A percentile compares a stretch with the other conserved stretches of the same genome.
These are phyloP conservation scores for Lolium multiflorum DNA, from an alignment of 176 grass and related monocot species.

Conservation along the genomic window DNA sequence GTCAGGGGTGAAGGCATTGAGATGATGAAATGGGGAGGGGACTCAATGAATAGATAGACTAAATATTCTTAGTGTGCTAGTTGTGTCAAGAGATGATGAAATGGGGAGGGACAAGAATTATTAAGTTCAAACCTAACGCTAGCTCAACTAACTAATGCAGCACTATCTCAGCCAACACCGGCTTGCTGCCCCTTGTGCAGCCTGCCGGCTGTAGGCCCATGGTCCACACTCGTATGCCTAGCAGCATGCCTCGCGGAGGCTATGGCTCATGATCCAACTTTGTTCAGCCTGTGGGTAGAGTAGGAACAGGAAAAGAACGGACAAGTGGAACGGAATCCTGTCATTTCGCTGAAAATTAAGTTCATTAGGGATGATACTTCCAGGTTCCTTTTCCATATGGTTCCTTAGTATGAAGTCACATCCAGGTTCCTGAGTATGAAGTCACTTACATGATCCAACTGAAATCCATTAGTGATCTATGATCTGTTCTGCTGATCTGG, in stretches of 20 bases:
- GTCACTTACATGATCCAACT: not conserved
- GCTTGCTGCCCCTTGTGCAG: not conserved
- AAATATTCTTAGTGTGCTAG: not conserved
- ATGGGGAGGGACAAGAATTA: not conserved
- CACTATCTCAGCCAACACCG: not conserved
- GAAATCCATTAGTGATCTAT: not conserved
- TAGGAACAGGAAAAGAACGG: not conserved
- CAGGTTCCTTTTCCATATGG: not conserved
- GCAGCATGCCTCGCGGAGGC: not conserved
- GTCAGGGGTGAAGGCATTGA: not conserved
- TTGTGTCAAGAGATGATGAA: not conserved
- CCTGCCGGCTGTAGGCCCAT: not conserved
- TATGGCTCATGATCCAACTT: not conserved
- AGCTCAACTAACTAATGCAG: not conserved
- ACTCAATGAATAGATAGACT: not conserved
- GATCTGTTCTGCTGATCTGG: not conserved
- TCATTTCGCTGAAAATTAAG: not conserved
- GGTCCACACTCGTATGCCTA: not conserved
- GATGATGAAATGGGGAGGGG: not conserved
- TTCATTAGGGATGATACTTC: constrained; percentile 4
- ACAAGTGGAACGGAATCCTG: constrained; percentile 7
- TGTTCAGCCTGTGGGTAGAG: not conserved
- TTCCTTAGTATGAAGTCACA: not conserved
- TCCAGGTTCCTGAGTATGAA: not conserved
- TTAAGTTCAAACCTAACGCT: not conserved